Conservation (phyloP, 495 filamentous ascomycete genomes). For the Amphirosellinia nigrospora region DNA sequence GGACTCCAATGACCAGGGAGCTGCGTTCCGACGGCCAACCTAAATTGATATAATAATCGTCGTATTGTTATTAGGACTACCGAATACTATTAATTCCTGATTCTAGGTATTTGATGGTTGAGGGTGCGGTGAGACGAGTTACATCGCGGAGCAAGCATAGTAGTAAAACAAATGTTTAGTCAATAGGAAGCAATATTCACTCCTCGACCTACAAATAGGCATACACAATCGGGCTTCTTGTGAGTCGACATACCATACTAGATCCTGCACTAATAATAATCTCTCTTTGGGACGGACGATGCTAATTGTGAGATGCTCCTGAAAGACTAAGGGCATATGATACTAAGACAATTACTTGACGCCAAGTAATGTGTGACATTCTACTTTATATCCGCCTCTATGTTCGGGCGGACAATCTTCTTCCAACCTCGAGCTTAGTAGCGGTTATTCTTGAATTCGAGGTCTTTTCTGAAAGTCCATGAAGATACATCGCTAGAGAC, state of each 20-base stretch:
- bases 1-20: neutral
- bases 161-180: too few species aligned
- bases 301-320: neutral
- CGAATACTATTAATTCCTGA: neutral
- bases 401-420: neutral
- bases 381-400: neutral
- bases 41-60: neutral
- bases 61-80: neutral
- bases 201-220: too few species aligned
- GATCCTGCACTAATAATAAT: too few species aligned
- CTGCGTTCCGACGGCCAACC: neutral
- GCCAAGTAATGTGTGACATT: neutral
- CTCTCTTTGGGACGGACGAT: neutral
- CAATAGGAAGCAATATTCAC: too few species aligned
- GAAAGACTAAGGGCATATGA: neutral
- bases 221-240: too few species aligned
- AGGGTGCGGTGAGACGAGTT: neutral
- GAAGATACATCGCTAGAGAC: conserved; percentile 30
- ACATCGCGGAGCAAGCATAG: neutral
- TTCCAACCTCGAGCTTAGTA: neutral
- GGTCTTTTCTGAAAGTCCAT: conserved; percentile 37
- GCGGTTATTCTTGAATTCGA: conserved; percentile 25
- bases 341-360: neutral
- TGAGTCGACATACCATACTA: too few species aligned
- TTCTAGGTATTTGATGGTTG: neutral